phyloP scores from a whole-genome alignment of 2,329 filamentous ascomycete species.

The Xylaria sp. region DNA sequence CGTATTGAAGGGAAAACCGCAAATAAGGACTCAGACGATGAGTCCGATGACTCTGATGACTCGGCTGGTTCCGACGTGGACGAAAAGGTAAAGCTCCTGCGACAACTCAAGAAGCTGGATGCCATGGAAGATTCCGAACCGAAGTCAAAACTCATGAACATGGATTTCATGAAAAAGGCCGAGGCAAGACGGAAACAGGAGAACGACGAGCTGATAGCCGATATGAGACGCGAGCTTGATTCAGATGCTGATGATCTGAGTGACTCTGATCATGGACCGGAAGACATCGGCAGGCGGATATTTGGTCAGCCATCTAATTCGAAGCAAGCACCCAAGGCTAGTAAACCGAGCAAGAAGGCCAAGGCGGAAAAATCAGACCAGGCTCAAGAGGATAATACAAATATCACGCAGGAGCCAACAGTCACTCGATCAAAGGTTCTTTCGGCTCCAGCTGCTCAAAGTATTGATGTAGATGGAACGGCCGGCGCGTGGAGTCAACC shows the following conservation, averaged over 20 bases:
- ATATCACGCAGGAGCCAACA: conserved; percentile 47
- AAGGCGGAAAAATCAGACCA: conserved; percentile 50
- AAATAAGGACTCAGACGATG: conserved; percentile 45
- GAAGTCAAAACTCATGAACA: conserved; percentile 76
- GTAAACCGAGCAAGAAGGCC: conserved; percentile 51
- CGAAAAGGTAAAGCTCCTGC: conserved; percentile 61
- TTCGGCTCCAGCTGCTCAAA: conserved; percentile 38
- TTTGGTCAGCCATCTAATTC: conserved; percentile 66
- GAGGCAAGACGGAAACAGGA: conserved; percentile 80
- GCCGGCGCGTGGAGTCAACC: conserved; percentile 49
- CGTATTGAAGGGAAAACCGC: conserved; percentile 77
- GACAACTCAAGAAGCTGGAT: conserved; percentile 59
- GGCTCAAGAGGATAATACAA: conserved; percentile 55
- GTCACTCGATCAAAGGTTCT: conserved; percentile 39
- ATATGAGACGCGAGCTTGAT: conserved; percentile 78
- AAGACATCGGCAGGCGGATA: conserved; percentile 74
- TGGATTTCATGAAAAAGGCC: conserved; percentile 95
- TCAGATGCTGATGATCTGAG: conserved; percentile 65
- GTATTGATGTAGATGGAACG: conserved; percentile 37
- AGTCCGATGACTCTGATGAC: conserved; percentile 62
- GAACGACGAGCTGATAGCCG: conserved; percentile 80
- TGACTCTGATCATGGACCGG: conserved; percentile 62
- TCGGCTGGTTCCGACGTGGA: conserved; percentile 67
- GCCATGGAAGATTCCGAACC: conserved; percentile 62
- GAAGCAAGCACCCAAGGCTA: conserved; percentile 38